Base-by-base conservation (phyloP, 345 rosid species). In the Citrus medica region DNA sequence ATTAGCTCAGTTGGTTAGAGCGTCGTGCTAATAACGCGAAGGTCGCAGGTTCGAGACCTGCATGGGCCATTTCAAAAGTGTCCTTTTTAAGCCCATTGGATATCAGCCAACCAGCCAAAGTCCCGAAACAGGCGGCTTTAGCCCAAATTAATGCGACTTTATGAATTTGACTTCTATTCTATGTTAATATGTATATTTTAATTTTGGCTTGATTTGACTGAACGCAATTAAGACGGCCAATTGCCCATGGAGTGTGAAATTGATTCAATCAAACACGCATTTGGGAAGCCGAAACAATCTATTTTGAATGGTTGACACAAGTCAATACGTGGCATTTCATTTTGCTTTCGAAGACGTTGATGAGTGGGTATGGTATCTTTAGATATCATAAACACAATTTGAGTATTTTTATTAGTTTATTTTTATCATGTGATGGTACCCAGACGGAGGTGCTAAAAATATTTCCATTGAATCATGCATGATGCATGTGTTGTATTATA, bases 21-120 rank as follows among this genome's bases (percentile, higher is more conserved):
- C 91, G 93, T 92, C 90, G 92, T 92, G 97, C 92, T 90, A 93
- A 91, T 92, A 88, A 93, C 94, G 95, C 94, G 91, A 91, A 90
- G 92, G 97, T 91, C 89, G 87, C 85, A 85, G 86, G 92, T 88
- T 88, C 90, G 89, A 91, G 38, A 78, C 88, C 90, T 88, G 91
- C 87, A 91, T 91, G 83, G 92, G 91, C 92, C 93, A 91, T 13
- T 46, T 13, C 5, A 4, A 0, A 0, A 37, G 2, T 37, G 1
- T 37, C 1, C 0, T 0, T 42, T 42, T 42, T 2, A 42, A 4
- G 56, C 56, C 21, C 56, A 16, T 16, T 51, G 56, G 56, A 53
- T 53, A 46, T 53, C n/a, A 17, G 58, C 51, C 51, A 13, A 13
- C 17, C 4, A 3, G 1, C 51, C 51, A 46, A 13, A 13, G 22